Evolutionary conservation across 73 alveolate species (phyloP), one percentile per base, ranked within the genome.

Genomic region (Durusdinium trenchii): DNA sequence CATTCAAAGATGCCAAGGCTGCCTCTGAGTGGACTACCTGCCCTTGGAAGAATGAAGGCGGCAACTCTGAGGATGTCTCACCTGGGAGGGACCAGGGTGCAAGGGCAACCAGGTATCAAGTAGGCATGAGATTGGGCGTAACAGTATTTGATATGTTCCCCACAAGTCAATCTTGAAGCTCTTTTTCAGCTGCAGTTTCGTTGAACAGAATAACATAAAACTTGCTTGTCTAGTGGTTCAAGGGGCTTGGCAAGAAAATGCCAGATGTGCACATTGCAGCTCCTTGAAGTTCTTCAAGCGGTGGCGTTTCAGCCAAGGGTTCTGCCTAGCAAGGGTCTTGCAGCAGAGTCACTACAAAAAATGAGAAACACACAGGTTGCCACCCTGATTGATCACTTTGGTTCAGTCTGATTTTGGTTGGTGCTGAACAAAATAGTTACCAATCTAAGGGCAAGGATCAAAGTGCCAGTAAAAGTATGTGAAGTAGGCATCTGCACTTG

Each of bases 251-350:
- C 67, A 81, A 46, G 52, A 81, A 81, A 46, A 81, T 43, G 45
- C 91, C 91, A 26, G 91, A 81, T 26, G 91, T 47, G 91, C 91
- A 81, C 69, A 81, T 42, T 12, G 91, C 91, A 30, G 91, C 91
- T 3, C 91, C 91, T 28, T 48, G 50, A 42, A 81, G 50, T 30
- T 81, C 67, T 48, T 81, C 91, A 3, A 81, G 67, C 45, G 91
- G 69, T 30, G 91, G 91, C 30, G 91, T 81, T n/a, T 81, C 71
- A 23, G 91, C 91, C 64, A 81, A 32, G 30, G 91, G 91, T 48
- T 81, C 91, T 20, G 91, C 91, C 91, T 81, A 69, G 82, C 50
- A 1, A 45, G 42, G 51, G 46, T 71, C 16, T 5, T 20, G 26
- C 50, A 30, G 28, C n/a, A 36, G 83, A 3, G 3, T 28, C 7